Evolutionary conservation across 2,329 filamentous ascomycete species (phyloP).

Genomic region (Fusarium musae): DNA sequence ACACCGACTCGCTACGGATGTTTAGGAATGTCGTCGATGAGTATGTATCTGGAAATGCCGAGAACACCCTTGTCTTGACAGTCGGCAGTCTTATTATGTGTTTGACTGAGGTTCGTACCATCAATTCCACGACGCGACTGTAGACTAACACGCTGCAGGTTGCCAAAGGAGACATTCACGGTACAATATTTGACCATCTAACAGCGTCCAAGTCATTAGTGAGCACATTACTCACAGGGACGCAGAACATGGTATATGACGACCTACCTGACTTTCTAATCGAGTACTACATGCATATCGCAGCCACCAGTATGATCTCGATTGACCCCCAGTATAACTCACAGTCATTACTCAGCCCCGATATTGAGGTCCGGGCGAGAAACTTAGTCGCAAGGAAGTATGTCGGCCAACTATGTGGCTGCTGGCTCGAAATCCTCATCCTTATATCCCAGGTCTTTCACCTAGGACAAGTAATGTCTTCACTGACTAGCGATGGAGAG

Average conservation of each 20-base stretch:
- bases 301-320: conserved; percentile 59
- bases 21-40: conserved; percentile 51
- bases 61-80: conserved; percentile 53
- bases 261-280: conserved; percentile 58
- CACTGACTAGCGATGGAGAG: conserved; percentile 45
- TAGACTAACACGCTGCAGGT: conserved; percentile 34
- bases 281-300: conserved; percentile 61
- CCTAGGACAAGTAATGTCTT: conserved; percentile 54
- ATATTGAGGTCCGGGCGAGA: conserved; percentile 47
- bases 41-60: conserved; percentile 49
- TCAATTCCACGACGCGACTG: fast-evolving
- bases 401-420: conserved; percentile 52
- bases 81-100: conserved; percentile 59
- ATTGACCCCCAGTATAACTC: conserved; percentile 48
- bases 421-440: conserved; percentile 53
- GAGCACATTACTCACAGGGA: conserved; percentile 49
- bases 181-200: conserved; percentile 59
- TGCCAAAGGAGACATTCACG: conserved; percentile 58
- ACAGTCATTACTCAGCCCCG: conserved; percentile 47
- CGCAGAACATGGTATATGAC: conserved; percentile 47
- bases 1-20: conserved; percentile 50
- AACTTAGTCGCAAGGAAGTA: conserved; percentile 47
- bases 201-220: conserved; percentile 57
- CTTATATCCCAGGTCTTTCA: conserved; percentile 55
- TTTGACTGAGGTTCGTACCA: conserved; percentile 56